phyloP scores from a whole-genome alignment of 106 monocot genomes.

The Narthecium ossifragum region DNA sequence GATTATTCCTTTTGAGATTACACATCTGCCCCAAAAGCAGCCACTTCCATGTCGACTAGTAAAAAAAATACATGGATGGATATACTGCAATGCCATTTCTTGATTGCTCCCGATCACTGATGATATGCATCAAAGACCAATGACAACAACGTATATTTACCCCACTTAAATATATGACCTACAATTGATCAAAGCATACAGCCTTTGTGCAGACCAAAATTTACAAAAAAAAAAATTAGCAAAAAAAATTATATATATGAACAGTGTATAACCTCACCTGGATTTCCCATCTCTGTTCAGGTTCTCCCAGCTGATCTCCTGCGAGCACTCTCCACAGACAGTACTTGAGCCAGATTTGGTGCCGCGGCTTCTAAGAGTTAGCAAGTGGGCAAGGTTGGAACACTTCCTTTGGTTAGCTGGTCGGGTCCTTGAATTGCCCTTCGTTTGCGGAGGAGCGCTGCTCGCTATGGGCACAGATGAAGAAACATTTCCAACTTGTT shows the following conservation, averaged over 20 bases:
- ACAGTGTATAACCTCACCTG: slow-evolving; percentile 19
- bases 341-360: slow-evolving; percentile 67
- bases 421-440: slow-evolving; percentile 20
- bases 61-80: too few relatives aligned
- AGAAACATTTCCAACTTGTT: not conserved
- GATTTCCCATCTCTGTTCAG: slow-evolving; percentile 69
- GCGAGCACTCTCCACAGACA: slow-evolving; percentile 60
- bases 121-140: too few relatives aligned
- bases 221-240: not conserved
- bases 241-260: slow-evolving; percentile 7
- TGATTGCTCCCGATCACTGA: too few relatives aligned
- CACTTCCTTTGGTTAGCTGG: slow-evolving; percentile 61
- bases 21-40: too few relatives aligned
- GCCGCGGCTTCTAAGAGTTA: slow-evolving; percentile 73
- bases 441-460: slow-evolving; percentile 32
- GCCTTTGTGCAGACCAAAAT: too few relatives aligned
- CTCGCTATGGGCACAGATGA: slow-evolving; percentile 9
- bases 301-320: slow-evolving; percentile 93
- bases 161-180: too few relatives aligned
- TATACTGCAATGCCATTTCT: too few relatives aligned
- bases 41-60: too few relatives aligned
- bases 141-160: too few relatives aligned
- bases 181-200: too few relatives aligned
- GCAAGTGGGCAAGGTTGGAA: slow-evolving; percentile 72
- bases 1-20: too few relatives aligned